Base-by-base conservation (phyloP, 495 filamentous ascomycete species). In the Aspergillus avenaceus region DNA sequence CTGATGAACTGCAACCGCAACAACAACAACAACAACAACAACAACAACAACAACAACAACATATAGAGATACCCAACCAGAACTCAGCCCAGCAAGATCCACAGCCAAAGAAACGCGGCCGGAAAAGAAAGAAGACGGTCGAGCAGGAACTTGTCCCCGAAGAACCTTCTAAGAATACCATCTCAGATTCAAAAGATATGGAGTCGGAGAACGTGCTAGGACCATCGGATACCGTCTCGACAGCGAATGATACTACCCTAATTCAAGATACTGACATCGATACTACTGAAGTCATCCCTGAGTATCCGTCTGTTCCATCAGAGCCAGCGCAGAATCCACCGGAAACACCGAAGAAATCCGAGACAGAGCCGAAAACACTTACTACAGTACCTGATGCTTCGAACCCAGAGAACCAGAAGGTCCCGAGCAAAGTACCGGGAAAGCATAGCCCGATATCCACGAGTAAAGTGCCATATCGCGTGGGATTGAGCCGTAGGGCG, bases 401-500 rank as follows among this genome's bases (percentile, higher is more conserved):
- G 13, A 14, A 23, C 8, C n/a, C n/a, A n/a, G n/a, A n/a, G n/a
- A n/a, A n/a, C n/a, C n/a, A n/a, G n/a, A 58, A 49, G 46, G 43
- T 28, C 50, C 1, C 31, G n/a, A 14, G 38, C 12, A 70, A 66
- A 25, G 66, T 66, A 8, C 65, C 69, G 16, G 45, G 53, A 3
- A 72, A 71, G 47, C 74, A 77, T 40, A 78, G 72, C 40, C 79
- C 82, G 1, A 69, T 84, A 21, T 60, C 64, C 2, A 75, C 65
- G 22, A 68, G 72, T 36, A 84, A 80, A 47, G 79, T 82, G 5
- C 69, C 77, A 1, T 84, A 81, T 41, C 72, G 85, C 4, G 84
- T 90, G 26, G 86, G 86, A 4, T 61, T 90, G 31, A 88, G 84
- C 65, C 83, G 79, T 47, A 63, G 78, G 53, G 78, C 79, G 22